Conservation (phyloP, 306 rosid genomes). For the Notholithocarpus densiflorus region DNA sequence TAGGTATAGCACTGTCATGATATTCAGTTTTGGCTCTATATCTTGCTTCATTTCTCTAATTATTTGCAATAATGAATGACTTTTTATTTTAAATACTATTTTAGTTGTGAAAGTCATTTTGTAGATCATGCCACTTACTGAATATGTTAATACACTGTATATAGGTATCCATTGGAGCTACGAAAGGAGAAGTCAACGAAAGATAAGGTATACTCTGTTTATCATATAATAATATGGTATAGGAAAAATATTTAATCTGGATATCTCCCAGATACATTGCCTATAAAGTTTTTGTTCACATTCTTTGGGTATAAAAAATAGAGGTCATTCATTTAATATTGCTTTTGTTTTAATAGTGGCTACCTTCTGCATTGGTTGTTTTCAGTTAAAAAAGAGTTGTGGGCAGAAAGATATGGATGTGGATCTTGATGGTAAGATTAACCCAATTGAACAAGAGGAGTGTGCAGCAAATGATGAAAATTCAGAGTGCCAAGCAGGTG, state of each 20-base stretch:
- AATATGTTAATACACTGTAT: conserved; percentile 26
- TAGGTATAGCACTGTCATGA: neutral
- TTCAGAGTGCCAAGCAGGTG: conserved; percentile 25
- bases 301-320: neutral
- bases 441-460: conserved; percentile 38
- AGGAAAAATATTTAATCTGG: conserved; percentile 1
- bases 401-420: conserved; percentile 44
- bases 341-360: conserved; percentile 18
- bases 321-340: conserved; percentile 14
- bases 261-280: neutral
- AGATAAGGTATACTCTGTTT: conserved; percentile 55
- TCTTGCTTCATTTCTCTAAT: conserved; percentile 8
- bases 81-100: neutral
- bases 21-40: neutral
- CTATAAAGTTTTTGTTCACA: neutral
- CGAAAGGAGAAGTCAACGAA: conserved; percentile 88
- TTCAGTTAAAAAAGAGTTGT: conserved; percentile 57
- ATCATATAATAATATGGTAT: neutral
- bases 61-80: neutral
- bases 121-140: conserved; percentile 13
- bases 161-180: conserved; percentile 93
- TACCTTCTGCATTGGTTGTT: conserved; percentile 17
- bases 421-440: conserved; percentile 31
- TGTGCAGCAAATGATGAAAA: conserved; percentile 44
- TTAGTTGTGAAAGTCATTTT: neutral